These are phyloP conservation scores for Ceratonia siliqua DNA, from an alignment of 306 rosid species.

Conservation along the genomic window DNA sequence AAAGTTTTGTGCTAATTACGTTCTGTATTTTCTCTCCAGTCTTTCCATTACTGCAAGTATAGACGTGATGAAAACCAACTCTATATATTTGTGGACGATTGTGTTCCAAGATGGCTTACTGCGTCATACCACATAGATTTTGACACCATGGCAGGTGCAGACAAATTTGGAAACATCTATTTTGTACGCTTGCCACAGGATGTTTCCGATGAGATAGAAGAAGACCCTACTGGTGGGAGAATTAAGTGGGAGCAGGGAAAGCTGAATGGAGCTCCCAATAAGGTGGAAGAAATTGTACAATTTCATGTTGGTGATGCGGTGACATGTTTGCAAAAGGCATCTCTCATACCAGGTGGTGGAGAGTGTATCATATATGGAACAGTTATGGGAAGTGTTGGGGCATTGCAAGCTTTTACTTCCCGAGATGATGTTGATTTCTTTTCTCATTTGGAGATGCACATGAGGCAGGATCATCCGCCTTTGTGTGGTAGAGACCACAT, in stretches of 20 bases:
- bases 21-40: conserved; percentile 55
- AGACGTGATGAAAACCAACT: conserved; percentile 95
- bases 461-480: conserved; percentile 98
- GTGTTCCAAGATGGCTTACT: conserved; percentile 96
- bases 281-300: conserved; percentile 94
- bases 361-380: conserved; percentile 93
- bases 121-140: conserved; percentile 94
- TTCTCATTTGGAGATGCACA: conserved; percentile 94
- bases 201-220: conserved; percentile 95
- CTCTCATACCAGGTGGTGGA: conserved; percentile 95
- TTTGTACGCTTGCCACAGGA: conserved; percentile 90
- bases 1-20: conserved; percentile 28
- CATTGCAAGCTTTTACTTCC: conserved; percentile 91
- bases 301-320: conserved; percentile 85
- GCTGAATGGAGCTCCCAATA: conserved; percentile 95
- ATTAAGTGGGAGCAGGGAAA: conserved; percentile 98
- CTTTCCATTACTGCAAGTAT: conserved; percentile 98
- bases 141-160: conserved; percentile 98
- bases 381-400: conserved; percentile 95
- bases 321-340: conserved; percentile 88
- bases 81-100: conserved; percentile 92
- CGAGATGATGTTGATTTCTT: conserved; percentile 98
- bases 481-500: conserved; percentile 98
- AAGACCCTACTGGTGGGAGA: conserved; percentile 98
- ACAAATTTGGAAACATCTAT: conserved; percentile 92